Evolutionary conservation across 169 alveolate species (phyloP).

Genomic region (Perkinsus marinus): DNA sequence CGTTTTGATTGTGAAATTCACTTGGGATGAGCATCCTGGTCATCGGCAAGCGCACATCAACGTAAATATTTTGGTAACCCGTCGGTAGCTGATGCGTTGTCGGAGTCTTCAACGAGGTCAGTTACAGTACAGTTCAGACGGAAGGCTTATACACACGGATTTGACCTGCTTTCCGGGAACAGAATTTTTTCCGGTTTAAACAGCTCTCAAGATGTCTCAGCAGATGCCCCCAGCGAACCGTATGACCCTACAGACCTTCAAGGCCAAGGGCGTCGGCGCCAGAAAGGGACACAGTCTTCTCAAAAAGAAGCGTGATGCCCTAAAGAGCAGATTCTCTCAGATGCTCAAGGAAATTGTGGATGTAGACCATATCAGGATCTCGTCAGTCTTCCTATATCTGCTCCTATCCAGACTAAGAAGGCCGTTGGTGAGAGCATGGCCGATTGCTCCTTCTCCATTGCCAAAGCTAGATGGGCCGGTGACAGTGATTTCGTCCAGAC

Average conservation of each 20-base stretch:
- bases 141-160: no score
- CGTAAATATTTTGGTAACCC: no score
- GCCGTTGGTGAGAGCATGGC: slow-evolving; percentile 56
- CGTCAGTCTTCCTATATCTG: neutral
- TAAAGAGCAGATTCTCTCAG: slow-evolving; percentile 56
- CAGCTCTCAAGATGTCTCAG: neutral
- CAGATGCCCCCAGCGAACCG: slow-evolving; percentile 8
- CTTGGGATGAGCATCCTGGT: no score
- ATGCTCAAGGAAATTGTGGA: slow-evolving; percentile 50
- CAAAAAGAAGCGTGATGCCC: slow-evolving; percentile 67
- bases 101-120: no score
- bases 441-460: slow-evolving; percentile 49
- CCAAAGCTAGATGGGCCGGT: slow-evolving; percentile 69
- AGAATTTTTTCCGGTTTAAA: neutral
- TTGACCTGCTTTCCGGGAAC: no score
- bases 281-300: slow-evolving; percentile 62
- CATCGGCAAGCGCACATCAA: no score
- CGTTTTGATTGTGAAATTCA: no score
- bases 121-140: no score
- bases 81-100: no score
- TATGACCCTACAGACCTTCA: slow-evolving; percentile 25
- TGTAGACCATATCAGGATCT: neutral
- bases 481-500: slow-evolving; percentile 44
- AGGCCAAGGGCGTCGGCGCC: slow-evolving; percentile 45
- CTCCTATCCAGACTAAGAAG: slow-evolving; percentile 34